Percentiles rank a stretch among this genome's conserved stretches.
These are phyloP conservation scores for Lodderomyces parapsilosis DNA, from an alignment of 1,139 yeast genomes.

Conservation along the genomic window DNA sequence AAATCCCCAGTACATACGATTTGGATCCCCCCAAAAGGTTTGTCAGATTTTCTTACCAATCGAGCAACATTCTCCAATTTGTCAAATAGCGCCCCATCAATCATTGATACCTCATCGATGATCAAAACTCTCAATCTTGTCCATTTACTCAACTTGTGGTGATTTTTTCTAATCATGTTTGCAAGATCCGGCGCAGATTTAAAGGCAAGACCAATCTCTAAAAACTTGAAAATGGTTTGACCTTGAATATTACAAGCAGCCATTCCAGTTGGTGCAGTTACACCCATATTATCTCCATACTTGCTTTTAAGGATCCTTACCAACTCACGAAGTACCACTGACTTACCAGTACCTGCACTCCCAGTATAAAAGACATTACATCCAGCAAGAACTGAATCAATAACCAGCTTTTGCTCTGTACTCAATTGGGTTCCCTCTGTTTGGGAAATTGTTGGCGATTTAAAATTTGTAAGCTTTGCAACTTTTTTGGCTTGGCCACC, in stretches of 20 bases:
- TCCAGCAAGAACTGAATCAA: conserved; percentile 60
- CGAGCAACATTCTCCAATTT: conserved; percentile 66
- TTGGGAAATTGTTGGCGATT: neutral
- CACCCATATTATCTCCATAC: conserved; percentile 55
- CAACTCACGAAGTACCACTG: conserved; percentile 64
- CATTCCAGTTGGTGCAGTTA: conserved; percentile 89
- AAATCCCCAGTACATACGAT: conserved; percentile 79
- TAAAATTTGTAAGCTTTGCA: conserved; percentile 10
- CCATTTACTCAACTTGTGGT: conserved; percentile 55
- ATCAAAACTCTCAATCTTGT: conserved; percentile 58
- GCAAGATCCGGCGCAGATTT: conserved; percentile 46
- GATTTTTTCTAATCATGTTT: conserved; percentile 45
- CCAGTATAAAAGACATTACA: conserved; percentile 72
- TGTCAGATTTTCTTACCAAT: conserved; percentile 37
- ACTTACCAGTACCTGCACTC: conserved; percentile 85
- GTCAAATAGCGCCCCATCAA: conserved; percentile 64
- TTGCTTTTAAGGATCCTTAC: conserved; percentile 42
- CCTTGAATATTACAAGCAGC: conserved; percentile 92
- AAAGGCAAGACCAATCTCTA: conserved; percentile 75
- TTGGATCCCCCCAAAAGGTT: conserved; percentile 83
- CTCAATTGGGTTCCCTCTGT: conserved; percentile 19
- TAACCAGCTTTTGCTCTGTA: conserved; percentile 68
- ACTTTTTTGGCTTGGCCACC: conserved; percentile 26
- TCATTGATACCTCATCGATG: conserved; percentile 83
- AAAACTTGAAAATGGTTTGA: conserved; percentile 71